Base-by-base conservation (phyloP, 2,329 filamentous ascomycete genomes). In the Fusarium haematococcum region DNA sequence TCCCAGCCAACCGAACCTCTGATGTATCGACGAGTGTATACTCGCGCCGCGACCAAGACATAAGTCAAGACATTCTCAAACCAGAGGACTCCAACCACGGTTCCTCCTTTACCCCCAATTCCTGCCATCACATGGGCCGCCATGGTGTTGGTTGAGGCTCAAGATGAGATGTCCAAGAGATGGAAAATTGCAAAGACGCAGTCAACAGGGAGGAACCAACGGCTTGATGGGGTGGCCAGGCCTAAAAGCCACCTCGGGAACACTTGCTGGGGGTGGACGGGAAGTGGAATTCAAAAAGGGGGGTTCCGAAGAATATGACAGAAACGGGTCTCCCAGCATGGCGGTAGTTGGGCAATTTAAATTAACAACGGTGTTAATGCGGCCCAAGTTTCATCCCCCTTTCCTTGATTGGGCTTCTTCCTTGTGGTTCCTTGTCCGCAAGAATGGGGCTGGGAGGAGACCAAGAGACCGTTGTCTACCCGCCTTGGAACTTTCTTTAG, bases 1-100 rank as follows among this genome's bases (percentile, higher is more conserved):
- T 70, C 65, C 68, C 68, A 70, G 30, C 68, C 68, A 37, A 70
- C 30, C n/a, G 68, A 68, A 0, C 65, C 68, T 58, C 68, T 57
- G 23, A 70, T 68, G 43, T 58, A 68, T 13, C 56, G 56, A 27
- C 68, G 65, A 52, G 65, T 68, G 50, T 70, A 70, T 4, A 70
- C 20, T 58, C 68, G 57, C 11, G 64, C n/a, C 7, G 65, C 61
- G 23, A 70, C 64, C 32, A 70, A 48, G 2, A 23, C 20, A 10
- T 65, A 65, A 6, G 60, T 65, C 48, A 70, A 23, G 32, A 54
- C n/a, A 30, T 65, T 70, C 16, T 70, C 65, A 32, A 61, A 61
- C 68, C 68, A 70, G 23, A 70, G 27, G 33, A 70, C 35, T n/a
- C 68, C 68, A n/a, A 61, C 20, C n/a, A 70, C 65, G 0, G 60